Evolutionary conservation across 2,329 filamentous ascomycete species (phyloP).

Genomic region (Cordyceps tenuipes): DNA sequence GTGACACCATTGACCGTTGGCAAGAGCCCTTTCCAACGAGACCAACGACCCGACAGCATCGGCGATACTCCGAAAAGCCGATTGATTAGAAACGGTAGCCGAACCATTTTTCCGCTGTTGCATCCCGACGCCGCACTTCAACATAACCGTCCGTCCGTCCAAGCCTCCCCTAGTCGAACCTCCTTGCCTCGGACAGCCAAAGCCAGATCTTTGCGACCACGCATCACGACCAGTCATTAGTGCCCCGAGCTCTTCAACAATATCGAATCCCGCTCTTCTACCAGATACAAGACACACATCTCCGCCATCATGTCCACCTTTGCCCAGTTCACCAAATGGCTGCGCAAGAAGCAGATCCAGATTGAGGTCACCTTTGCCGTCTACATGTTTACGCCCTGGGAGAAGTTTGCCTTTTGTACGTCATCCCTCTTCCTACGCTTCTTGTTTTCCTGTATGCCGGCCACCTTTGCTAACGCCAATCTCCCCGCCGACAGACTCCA

Average conservation of each 20-base stretch:
- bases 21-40: not conserved
- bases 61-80: too few species aligned
- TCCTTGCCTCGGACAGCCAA: not conserved
- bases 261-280: not conserved
- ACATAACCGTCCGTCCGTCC: too few species aligned
- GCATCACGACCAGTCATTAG: not conserved
- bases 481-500: conserved; percentile 57
- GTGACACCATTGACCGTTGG: not conserved
- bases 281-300: not conserved
- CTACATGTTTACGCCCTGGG: conserved; percentile 93
- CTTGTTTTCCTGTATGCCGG: not conserved
- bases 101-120: too few species aligned
- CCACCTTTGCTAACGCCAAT: not conserved
- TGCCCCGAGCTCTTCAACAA: not conserved
- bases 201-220: not conserved
- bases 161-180: not conserved
- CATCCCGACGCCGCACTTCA: too few species aligned
- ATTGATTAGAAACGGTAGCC: too few species aligned
- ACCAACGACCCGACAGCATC: not conserved
- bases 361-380: conserved; percentile 94
- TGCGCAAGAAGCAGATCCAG: conserved; percentile 94
- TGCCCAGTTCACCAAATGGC: conserved; percentile 64
- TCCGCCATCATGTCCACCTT: conserved; percentile 27
- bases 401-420: conserved; percentile 97
- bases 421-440: conserved; percentile 10